Evolutionary conservation across 805 yeast species (phyloP).

Genomic region (Wickerhamiella lipophila): DNA sequence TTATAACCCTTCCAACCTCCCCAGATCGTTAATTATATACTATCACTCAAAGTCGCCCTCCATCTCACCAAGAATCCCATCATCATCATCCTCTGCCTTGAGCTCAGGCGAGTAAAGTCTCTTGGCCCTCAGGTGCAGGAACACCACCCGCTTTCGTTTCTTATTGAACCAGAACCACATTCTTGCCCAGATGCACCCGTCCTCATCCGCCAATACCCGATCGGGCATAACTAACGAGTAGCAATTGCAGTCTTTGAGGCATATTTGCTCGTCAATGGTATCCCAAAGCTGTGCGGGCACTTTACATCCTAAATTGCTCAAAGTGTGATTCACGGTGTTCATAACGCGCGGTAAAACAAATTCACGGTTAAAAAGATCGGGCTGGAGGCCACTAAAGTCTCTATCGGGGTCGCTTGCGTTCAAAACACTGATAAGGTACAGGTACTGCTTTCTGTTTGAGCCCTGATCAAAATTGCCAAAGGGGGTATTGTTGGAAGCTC

Average conservation of each 20-base stretch:
- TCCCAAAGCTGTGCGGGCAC: constrained; percentile 74
- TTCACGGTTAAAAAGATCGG: constrained; percentile 54
- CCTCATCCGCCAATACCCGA: constrained; percentile 46
- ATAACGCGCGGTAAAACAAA: constrained; percentile 29
- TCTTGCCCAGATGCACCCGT: constrained; percentile 54
- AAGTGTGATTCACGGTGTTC: constrained; percentile 62
- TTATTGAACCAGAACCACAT: constrained; percentile 91
- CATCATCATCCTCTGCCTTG: constrained; percentile 30
- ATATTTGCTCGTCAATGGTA: constrained; percentile 70
- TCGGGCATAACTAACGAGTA: constrained; percentile 35
- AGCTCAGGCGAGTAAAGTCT: constrained; percentile 27
- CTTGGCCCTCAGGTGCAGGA: constrained; percentile 46
- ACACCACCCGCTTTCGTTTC: constrained; percentile 82
- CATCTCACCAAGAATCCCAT: constrained; percentile 23
- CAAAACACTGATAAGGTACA: constrained; percentile 76
- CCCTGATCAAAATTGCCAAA: constrained; percentile 84
- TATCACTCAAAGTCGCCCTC: constrained; percentile 7
- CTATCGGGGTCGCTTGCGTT: constrained; percentile 94
- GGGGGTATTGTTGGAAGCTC: constrained; percentile 38
- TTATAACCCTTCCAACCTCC: not conserved
- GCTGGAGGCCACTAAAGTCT: constrained; percentile 79
- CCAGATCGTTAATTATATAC: not conserved
- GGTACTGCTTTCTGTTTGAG: constrained; percentile 80
- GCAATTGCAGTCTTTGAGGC: constrained; percentile 40
- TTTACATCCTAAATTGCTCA: constrained; percentile 42